Evolutionary conservation across 2,329 filamentous ascomycete genomes (phyloP).

Genomic region (Aureobasidium musti): DNA sequence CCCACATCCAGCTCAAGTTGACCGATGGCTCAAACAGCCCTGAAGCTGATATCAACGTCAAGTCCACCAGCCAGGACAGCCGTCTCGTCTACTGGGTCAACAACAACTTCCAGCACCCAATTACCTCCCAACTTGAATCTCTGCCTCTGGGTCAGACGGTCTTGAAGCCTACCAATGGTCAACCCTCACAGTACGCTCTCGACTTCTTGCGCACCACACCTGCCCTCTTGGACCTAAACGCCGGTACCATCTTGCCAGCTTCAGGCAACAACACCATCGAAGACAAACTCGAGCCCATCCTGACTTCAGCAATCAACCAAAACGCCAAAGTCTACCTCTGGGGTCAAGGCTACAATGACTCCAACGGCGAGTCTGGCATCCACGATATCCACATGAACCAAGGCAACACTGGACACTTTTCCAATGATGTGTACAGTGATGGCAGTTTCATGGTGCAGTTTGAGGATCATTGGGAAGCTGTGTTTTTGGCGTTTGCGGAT

Average conservation of each 20-base stretch:
- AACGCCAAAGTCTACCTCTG: constrained; percentile 46
- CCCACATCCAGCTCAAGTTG: constrained; percentile 42
- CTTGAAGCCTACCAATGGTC: constrained; percentile 31
- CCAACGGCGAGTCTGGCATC: constrained; percentile 43
- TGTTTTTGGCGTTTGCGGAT: constrained; percentile 46
- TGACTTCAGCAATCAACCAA: constrained; percentile 41
- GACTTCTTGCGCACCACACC: constrained; percentile 34
- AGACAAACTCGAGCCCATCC: constrained; percentile 42
- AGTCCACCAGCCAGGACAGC: constrained; percentile 38
- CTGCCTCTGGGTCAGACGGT: constrained; percentile 38
- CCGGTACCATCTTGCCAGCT: constrained; percentile 33
- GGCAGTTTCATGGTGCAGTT: constrained; percentile 44
- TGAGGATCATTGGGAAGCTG: constrained; percentile 44
- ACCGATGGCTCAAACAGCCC: constrained; percentile 32
- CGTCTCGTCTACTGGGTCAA: constrained; percentile 43
- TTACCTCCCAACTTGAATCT: constrained; percentile 35
- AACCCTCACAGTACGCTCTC: constrained; percentile 31
- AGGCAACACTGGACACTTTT: constrained; percentile 40
- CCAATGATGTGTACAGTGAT: constrained; percentile 45
- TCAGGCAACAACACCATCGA: constrained; percentile 40
- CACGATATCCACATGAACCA: constrained; percentile 50
- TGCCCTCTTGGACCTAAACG: constrained; percentile 31
- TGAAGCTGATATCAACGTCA: constrained; percentile 42
- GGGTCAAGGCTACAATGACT: constrained; percentile 34
- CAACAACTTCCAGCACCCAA: constrained; percentile 36